Base-by-base conservation (phyloP, 225 moss, liverwort and hornwort genomes). In the Pseudisothecium myosuroides region DNA sequence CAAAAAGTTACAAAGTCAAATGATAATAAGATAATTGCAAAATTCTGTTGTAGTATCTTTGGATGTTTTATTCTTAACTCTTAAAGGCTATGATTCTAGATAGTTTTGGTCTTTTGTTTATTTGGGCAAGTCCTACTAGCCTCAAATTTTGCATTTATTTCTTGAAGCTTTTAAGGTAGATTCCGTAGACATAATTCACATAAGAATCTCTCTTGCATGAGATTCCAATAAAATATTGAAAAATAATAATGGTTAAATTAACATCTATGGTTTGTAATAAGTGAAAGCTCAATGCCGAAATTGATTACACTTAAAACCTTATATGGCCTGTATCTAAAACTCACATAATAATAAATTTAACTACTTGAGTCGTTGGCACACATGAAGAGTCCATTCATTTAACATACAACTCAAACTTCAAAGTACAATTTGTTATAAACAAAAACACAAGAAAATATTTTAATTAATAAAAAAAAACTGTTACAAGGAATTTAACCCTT, bases 191-290 rank as follows among this genome's bases (percentile, higher is more conserved):
- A 47, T 47, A 11, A 18, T 31, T 47, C 9, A 6, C 11, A 31
- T 47, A 18, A 19, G 12, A 75, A 32, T 32, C 1, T 73, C 6
- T 49, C 1, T 50, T 45, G 20, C 8, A 34, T 76, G 12, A 32
- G 7, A 32, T 32, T 75, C 5, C 9, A 14, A 15, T 50, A 32
- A 32, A 76, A 7, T 50, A 76, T 50, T 50, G 12, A 6, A 76
- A 50, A 50, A 7, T 20, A 49, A 20, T 50, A 19, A 49, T 7
- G 7, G 19, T 32, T 49, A 32, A 17, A 47, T 29, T 29, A 47
- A 2, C 47, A 74, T 19, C 11, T 47, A 18, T 0, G 2, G 11
- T 45, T 45, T 0, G 4, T 4, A 74, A 47, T 2, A 74, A 29
- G 11, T 47, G 31, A 29, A 47, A 47, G 29, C 18, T 74, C 17